phyloP scores from a whole-genome alignment of 192 early-diverging fungal genomes.

The Podila epicladia region DNA sequence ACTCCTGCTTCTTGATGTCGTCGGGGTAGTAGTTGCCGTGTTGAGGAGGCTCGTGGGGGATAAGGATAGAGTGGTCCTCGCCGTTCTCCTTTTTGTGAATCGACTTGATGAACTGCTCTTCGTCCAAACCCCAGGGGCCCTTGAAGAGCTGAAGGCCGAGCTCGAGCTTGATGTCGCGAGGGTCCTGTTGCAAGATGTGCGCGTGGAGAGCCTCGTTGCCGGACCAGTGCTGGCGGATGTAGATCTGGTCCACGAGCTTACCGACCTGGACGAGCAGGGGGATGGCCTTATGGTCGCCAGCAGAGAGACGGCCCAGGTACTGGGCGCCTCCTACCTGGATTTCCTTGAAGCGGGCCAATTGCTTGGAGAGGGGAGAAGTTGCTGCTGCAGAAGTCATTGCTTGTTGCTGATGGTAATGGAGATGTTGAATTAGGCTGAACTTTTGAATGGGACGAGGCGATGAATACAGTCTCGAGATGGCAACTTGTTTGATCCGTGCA shows the following conservation, averaged over 20 bases:
- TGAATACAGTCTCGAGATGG: neutral
- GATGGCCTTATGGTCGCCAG: constrained; percentile 68
- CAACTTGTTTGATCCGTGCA: constrained; percentile 11
- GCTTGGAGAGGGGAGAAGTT: constrained; percentile 29
- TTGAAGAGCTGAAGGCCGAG: constrained; percentile 70
- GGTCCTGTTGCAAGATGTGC: constrained; percentile 47
- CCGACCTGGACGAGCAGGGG: constrained; percentile 68
- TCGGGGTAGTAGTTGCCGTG: constrained; percentile 79
- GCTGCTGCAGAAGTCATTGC: neutral
- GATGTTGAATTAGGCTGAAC: neutral
- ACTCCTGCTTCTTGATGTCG: constrained; percentile 73
- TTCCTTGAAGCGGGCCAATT: constrained; percentile 48
- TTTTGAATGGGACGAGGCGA: neutral
- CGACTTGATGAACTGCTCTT: constrained; percentile 45
- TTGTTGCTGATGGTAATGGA: constrained; percentile 7
- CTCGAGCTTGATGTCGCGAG: constrained; percentile 51
- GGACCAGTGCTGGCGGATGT: constrained; percentile 73
- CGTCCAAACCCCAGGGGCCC: constrained; percentile 71
- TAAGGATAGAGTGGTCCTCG: constrained; percentile 14
- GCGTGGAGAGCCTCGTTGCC: constrained; percentile 64
- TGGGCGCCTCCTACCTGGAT: constrained; percentile 45
- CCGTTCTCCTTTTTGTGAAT: constrained; percentile 13
- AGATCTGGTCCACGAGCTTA: constrained; percentile 68
- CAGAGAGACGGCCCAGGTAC: constrained; percentile 65
- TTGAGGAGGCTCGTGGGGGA: constrained; percentile 55